Evolutionary conservation across 208 protist genomes (phyloP), one percentile per base, ranked within the genome.

Genomic region (Leishmania tropica): DNA sequence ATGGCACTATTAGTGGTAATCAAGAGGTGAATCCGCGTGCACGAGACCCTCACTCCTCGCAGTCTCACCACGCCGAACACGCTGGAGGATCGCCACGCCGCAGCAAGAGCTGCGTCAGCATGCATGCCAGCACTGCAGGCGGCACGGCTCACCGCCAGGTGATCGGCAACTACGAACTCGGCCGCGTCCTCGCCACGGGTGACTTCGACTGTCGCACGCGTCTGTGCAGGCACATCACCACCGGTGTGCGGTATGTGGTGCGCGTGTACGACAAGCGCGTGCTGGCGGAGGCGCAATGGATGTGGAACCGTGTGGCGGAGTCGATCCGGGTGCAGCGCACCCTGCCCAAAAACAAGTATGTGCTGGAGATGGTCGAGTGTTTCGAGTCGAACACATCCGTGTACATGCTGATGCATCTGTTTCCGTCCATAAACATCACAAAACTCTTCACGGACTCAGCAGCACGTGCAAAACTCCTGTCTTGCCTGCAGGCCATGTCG

Each of bases 391-490:
- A 88, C 68, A 87, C 88, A 0, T 93, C 89, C 3, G 67, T 97
- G 31, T 97, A 97, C 89, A 96, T 97, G 75, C 76, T 97, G 37
- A 97, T 97, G 95, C 88, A 94, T 37, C 74, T 93, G 8, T 96
- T 96, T 80, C 82, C 85, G 13, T 95, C 94, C 40, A 86, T 88
- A 54, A 94, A 95, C 78, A 53, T 94, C 15, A 92, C 91, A 10
- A 88, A 89, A 64, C 62, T 96, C 40, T 93, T 95, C 53, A 92
- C 88, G 2, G 90, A 68, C 51, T 54, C 68, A 47, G 78, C 62
- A 13, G 76, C 73, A 54, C 62, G 67, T 31, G 80, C 48, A n/a
- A 75, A 80, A 62, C 56, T 80, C 24, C 68, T 83, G 53, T 28
- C 35, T 40, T 56, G 58, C 40, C 76, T 83, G 58, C 76, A 87